Percentiles rank a stretch among this genome's conserved stretches.
phyloP scores from a whole-genome alignment of 2,329 filamentous ascomycete genomes.

The Aspergillus novofumigatus region DNA sequence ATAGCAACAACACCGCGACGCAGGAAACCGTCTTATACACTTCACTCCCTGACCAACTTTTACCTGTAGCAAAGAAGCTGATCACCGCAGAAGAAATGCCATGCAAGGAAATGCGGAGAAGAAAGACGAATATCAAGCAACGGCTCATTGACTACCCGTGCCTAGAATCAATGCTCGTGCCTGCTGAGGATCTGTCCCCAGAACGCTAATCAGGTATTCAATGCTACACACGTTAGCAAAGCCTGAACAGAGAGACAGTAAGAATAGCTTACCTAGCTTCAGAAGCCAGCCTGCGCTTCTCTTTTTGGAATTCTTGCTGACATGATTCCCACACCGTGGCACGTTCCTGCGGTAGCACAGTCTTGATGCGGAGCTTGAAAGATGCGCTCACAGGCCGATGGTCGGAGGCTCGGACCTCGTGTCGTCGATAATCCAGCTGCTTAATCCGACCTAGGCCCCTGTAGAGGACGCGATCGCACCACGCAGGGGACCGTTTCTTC shows the following conservation, averaged over 20 bases:
- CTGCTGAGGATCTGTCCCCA: constrained; percentile 53
- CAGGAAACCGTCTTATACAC: no score
- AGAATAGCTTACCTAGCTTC: constrained; percentile 68
- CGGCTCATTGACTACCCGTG: constrained; percentile 9
- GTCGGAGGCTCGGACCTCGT: constrained; percentile 87
- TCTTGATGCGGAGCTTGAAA: constrained; percentile 82
- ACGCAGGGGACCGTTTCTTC: constrained; percentile 89
- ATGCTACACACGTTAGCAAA: constrained; percentile 43
- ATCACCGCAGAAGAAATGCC: neutral
- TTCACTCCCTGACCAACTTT: neutral
- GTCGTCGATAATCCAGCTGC: constrained; percentile 80
- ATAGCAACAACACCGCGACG: no score
- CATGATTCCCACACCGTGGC: constrained; percentile 67
- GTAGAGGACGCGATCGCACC: constrained; percentile 93
- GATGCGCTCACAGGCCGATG: constrained; percentile 85
- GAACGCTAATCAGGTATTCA: constrained; percentile 61
- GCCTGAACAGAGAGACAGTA: neutral
- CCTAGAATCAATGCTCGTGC: constrained; percentile 45
- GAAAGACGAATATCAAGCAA: constrained; percentile 6
- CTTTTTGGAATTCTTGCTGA: constrained; percentile 68
- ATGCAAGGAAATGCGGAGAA: constrained; percentile 6
- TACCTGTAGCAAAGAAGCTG: neutral
- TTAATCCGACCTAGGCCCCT: constrained; percentile 75
- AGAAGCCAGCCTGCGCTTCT: constrained; percentile 63
- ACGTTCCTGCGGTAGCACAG: constrained; percentile 64